Percentiles rank a stretch among this genome's conserved stretches.
Evolutionary conservation across 164 flowering plant genomes (phyloP).

Genomic region (Houttuynia cordata): DNA sequence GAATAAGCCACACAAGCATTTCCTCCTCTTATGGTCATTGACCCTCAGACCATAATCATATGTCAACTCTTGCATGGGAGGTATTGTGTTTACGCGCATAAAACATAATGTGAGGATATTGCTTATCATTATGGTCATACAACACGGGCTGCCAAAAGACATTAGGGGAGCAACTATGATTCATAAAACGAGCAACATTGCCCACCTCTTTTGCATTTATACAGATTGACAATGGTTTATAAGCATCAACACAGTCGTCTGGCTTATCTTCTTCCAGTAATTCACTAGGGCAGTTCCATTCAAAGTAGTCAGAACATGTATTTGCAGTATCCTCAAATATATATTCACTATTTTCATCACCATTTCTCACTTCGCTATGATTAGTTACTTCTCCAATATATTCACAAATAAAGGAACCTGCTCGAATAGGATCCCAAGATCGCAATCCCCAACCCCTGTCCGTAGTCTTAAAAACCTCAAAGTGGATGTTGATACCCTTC

Average conservation of each 20-base stretch:
- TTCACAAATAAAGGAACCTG: slow-evolving; percentile 61
- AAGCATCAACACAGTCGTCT: slow-evolving; percentile 12
- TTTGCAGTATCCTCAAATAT: slow-evolving; percentile 32
- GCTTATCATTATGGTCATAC: slow-evolving; percentile 23
- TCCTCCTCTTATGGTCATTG: slow-evolving; percentile 17
- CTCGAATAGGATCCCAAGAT: slow-evolving; percentile 68
- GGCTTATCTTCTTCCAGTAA: slow-evolving; percentile 19
- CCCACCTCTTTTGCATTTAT: slow-evolving; percentile 48
- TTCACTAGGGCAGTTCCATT: slow-evolving; percentile 21
- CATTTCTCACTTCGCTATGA: slow-evolving; percentile 10
- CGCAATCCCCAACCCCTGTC: slow-evolving; percentile 74
- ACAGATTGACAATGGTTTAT: slow-evolving; percentile 20
- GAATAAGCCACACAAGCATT: slow-evolving; percentile 34
- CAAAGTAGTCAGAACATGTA: slow-evolving; percentile 7
- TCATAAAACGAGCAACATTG: slow-evolving; percentile 73
- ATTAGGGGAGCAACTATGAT: slow-evolving; percentile 70
- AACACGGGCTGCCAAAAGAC: slow-evolving; percentile 61
- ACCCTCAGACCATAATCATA: slow-evolving; percentile 47
- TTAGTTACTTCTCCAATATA: slow-evolving; percentile 52
- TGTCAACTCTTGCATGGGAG: slow-evolving; percentile 65
- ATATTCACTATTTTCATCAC: slow-evolving; percentile 27
- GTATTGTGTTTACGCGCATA: slow-evolving; percentile 54
- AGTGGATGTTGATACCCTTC: slow-evolving; percentile 32
- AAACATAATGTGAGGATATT: slow-evolving; percentile 42
- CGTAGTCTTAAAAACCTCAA: slow-evolving; percentile 66